A percentile compares a stretch with the other conserved stretches of the same genome.
Conservation (phyloP, 768 basidiomycete genomes). For the Leccinum arenicola region DNA sequence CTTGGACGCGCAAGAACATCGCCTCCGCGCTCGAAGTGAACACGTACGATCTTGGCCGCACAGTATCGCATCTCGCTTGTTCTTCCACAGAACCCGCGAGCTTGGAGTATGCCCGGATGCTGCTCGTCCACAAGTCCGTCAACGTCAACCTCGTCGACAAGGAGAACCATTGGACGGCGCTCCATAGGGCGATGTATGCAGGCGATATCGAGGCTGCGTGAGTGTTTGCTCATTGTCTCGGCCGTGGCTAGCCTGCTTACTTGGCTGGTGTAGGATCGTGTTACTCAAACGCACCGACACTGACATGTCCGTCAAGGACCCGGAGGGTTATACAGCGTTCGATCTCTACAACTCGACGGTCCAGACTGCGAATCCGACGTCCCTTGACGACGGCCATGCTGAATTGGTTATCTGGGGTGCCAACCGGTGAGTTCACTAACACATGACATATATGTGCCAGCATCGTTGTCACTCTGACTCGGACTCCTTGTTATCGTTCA, state of each 20-base stretch:
- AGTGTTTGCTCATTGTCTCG: constrained; percentile 31
- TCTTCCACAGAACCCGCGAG: constrained; percentile 55
- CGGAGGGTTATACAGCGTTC: constrained; percentile 87
- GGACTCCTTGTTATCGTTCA: constrained; percentile 20
- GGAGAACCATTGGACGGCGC: constrained; percentile 89
- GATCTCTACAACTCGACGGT: constrained; percentile 93
- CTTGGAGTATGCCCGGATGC: constrained; percentile 72
- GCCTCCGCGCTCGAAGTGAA: constrained; percentile 55
- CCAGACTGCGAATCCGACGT: constrained; percentile 60
- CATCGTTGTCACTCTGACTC: neutral
- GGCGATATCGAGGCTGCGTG: constrained; percentile 74
- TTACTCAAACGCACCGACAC: constrained; percentile 74
- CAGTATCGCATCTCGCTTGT: constrained; percentile 82
- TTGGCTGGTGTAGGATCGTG: constrained; percentile 50
- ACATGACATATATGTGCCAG: too few relatives aligned
- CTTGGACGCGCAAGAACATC: constrained; percentile 52
- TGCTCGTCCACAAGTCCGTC: constrained; percentile 72
- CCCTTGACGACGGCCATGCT: constrained; percentile 33
- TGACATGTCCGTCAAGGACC: constrained; percentile 71
- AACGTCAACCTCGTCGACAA: constrained; percentile 77
- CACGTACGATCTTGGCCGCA: constrained; percentile 69
- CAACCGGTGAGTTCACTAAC: constrained; percentile 51
- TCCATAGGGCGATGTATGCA: constrained; percentile 82
- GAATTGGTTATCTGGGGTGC: constrained; percentile 88
- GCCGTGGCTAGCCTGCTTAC: constrained; percentile 12